Evolutionary conservation across 2,329 filamentous ascomycete genomes (phyloP).

Genomic region (Claviceps capensis): DNA sequence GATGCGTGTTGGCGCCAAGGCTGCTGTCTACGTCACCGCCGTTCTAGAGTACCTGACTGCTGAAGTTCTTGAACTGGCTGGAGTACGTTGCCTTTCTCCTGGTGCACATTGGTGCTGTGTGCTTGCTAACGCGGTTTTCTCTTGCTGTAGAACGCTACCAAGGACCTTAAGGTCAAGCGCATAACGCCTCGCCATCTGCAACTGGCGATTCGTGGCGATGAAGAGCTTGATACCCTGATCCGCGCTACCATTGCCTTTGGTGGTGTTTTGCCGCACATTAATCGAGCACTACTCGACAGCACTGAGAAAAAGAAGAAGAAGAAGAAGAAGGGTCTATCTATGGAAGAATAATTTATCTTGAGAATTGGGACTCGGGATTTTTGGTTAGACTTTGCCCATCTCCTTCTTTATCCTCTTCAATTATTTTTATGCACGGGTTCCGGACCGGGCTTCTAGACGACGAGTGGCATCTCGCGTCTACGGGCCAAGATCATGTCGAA

Average conservation of each 20-base stretch:
- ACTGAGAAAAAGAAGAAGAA: slow-evolving; percentile 86
- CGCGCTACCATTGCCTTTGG: slow-evolving; percentile 96
- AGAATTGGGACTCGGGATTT: slow-evolving; percentile 1
- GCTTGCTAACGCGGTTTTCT: not conserved
- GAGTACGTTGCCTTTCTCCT: slow-evolving; percentile 36
- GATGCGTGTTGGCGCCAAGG: slow-evolving; percentile 98
- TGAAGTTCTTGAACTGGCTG: slow-evolving; percentile 93
- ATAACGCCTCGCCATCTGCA: slow-evolving; percentile 97
- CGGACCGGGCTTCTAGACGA: not conserved
- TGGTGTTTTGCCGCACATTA: slow-evolving; percentile 97
- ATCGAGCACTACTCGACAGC: slow-evolving; percentile 63
- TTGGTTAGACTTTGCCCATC: slow-evolving; percentile 6
- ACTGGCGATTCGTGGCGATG: slow-evolving; percentile 94
- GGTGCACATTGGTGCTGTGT: not conserved
- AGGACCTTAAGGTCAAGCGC: slow-evolving; percentile 99
- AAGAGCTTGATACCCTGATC: slow-evolving; percentile 95
- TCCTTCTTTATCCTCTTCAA: slow-evolving; percentile 6
- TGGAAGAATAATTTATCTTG: slow-evolving; percentile 25
- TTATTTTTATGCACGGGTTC: not conserved
- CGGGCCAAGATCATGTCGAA: slow-evolving; percentile 1
- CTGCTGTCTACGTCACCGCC: slow-evolving; percentile 93
- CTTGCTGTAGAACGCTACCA: slow-evolving; percentile 66
- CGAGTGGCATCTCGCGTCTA: slow-evolving; percentile 2
- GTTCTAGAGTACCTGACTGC: slow-evolving; percentile 97
- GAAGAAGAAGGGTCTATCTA: slow-evolving; percentile 73